Conservation (phyloP, 495 filamentous ascomycete species). For the Bacidia gigantensis region DNA sequence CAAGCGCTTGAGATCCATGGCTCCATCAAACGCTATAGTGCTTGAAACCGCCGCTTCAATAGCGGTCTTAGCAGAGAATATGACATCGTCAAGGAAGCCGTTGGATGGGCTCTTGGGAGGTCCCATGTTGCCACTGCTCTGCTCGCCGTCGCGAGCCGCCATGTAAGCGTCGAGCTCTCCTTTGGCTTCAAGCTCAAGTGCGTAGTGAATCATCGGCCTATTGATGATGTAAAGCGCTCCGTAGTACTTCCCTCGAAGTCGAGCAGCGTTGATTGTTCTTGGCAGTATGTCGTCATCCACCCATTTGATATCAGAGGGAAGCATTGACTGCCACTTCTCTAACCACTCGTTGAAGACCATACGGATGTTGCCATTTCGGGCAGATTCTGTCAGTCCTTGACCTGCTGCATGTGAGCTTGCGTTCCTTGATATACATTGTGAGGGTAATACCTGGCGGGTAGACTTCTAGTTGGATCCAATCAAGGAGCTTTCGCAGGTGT, state of each 20-base stretch:
- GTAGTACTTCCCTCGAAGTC: slow-evolving; percentile 87
- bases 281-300: slow-evolving; percentile 52
- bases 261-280: slow-evolving; percentile 64
- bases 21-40: slow-evolving; percentile 72
- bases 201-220: slow-evolving; percentile 59
- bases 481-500: slow-evolving; percentile 71
- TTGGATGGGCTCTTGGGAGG: slow-evolving; percentile 11
- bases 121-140: background rate
- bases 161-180: slow-evolving; percentile 2
- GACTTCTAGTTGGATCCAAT: slow-evolving; percentile 65
- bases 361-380: slow-evolving; percentile 13
- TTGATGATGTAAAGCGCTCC: slow-evolving; percentile 84
- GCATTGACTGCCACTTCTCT: slow-evolving; percentile 27
- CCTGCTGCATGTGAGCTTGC: slow-evolving; percentile 11
- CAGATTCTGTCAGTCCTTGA: slow-evolving; percentile 8
- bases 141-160: background rate
- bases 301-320: slow-evolving; percentile 45
- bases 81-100: slow-evolving; percentile 35
- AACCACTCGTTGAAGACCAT: slow-evolving; percentile 30
- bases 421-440: slow-evolving; percentile 4
- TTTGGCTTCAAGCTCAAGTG: slow-evolving; percentile 29
- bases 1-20: slow-evolving; percentile 41
- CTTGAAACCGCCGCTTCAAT: slow-evolving; percentile 69
- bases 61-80: slow-evolving; percentile 33
- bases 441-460: slow-evolving; percentile 25